phyloP scores from a whole-genome alignment of 495 filamentous ascomycete genomes.

The Ascobolus immersus region DNA sequence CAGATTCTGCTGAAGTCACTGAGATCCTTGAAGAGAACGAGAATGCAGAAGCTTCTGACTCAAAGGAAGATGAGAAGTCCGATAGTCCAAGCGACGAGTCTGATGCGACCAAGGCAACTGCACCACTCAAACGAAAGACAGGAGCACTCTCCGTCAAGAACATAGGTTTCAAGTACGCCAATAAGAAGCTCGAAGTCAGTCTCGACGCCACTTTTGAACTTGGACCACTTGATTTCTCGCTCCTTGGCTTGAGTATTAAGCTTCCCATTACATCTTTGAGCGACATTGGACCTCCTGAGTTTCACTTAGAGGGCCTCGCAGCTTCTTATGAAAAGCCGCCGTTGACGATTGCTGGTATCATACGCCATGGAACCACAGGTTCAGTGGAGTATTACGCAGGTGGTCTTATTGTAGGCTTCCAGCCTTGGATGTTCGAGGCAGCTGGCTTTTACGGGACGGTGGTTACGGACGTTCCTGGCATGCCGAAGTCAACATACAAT shows the following conservation, averaged over 20 bases:
- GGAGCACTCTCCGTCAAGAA: constrained; percentile 15
- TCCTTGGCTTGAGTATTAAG: constrained; percentile 19
- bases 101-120: constrained; percentile 4
- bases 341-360: constrained; percentile 19
- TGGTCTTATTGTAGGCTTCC: constrained; percentile 18
- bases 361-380: constrained; percentile 12
- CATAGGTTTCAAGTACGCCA: constrained; percentile 18
- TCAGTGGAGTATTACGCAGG: constrained; percentile 17
- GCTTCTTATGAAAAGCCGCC: constrained; percentile 19
- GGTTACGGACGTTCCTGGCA: neutral
- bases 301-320: constrained; percentile 18
- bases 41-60: too few species aligned
- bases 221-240: constrained; percentile 18
- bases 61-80: neutral
- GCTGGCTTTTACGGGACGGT: constrained; percentile 18
- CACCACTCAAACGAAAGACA: constrained; percentile 12
- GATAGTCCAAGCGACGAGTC: constrained; percentile 1
- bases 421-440: constrained; percentile 18
- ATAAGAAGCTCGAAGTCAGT: constrained; percentile 12
- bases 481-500: constrained; percentile 17
- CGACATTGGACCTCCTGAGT: neutral
- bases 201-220: constrained; percentile 19
- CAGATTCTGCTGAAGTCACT: neutral
- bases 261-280: constrained; percentile 4
- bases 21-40: constrained; percentile 1